Conservation (phyloP, 2,329 filamentous ascomycete species). For the Ophiocordyceps robertsii region DNA sequence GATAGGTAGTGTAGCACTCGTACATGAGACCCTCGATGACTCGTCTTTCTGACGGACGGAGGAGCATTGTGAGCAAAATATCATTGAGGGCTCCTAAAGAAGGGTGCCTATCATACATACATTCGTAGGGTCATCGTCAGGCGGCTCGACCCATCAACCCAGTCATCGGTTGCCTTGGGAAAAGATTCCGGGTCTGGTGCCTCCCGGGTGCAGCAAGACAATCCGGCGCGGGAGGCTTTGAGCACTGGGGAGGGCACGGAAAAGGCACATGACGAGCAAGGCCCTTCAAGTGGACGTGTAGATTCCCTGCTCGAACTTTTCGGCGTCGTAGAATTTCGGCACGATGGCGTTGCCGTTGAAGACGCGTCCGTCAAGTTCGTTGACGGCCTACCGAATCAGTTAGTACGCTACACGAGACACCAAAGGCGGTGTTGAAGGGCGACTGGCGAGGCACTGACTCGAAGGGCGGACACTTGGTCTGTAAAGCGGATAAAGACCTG, state of each 20-base stretch:
- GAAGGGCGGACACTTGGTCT: conserved; percentile 66
- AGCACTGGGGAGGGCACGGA: not conserved
- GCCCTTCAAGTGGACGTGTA: conserved; percentile 17
- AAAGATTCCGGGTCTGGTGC: not conserved
- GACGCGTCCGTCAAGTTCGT: conserved; percentile 71
- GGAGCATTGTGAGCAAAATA: too few species aligned
- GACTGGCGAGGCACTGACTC: conserved; percentile 40
- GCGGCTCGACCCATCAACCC: too few species aligned
- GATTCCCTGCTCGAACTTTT: conserved; percentile 64
- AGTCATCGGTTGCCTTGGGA: too few species aligned
- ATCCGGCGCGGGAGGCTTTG: not conserved
- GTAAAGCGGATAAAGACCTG: conserved; percentile 93
- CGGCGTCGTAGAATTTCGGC: conserved; percentile 70
- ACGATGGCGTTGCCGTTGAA: conserved; percentile 79
- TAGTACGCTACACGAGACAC: not conserved
- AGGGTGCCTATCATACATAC: too few species aligned
- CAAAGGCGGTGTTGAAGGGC: not conserved
- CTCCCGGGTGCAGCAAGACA: not conserved
- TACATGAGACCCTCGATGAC: too few species aligned
- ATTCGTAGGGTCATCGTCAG: too few species aligned
- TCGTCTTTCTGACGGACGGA: too few species aligned
- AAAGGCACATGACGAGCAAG: not conserved
- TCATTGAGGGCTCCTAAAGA: too few species aligned
- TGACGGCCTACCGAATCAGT: conserved; percentile 56
- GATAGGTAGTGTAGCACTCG: too few species aligned